Evolutionary conservation across 768 basidiomycete species (phyloP), one percentile per base, ranked within the genome.

Genomic region (Panellus pusillus): DNA sequence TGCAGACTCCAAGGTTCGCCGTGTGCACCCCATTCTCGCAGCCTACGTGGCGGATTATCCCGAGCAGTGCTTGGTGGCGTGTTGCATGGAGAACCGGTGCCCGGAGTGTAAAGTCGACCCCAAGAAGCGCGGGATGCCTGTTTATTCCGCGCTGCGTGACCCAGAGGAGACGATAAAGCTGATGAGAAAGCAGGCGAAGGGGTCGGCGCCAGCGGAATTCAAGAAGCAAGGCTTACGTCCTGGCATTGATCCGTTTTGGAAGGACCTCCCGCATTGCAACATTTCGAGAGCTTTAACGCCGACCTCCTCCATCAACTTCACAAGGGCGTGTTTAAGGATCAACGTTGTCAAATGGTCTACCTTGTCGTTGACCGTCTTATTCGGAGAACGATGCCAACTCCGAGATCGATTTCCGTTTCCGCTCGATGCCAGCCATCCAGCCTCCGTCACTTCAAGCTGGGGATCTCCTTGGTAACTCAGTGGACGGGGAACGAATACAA

Each of bases 271-370:
- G 0, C 70, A 74, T 54, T 62, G 63, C 56, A 52, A 78, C 32
- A 35, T 35, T 76, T 74, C 62, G 0, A 44, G 0, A 66, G 60
- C 39, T 64, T 79, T 20, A 76, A 72, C 0, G 77, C 78, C 0
- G 74, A 80, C 54, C 41, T 79, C 17, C 68, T 81, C 3, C 79
- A 81, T 59, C 77, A 81, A 55, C 61, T 81, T 0, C 74, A 79
- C 62, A 77, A 81, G 49, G 78, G 79, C 0, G 56, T 78, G 13
- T 77, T 80, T 67, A 74, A 75, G 43, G 72, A 78, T 42, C 77
- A n/a, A 79, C 49, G 42, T 76, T 1, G 63, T 73, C 0, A 61
- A 48, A 1, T 80, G 76, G 78, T 55, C 60, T 6, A 62, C 65
- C 1, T 28, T 27, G 49, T 58, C 65, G 3, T 60, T 15, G 27